Conservation (phyloP, 164 flowering plant species). For the Vitis cinerea region DNA sequence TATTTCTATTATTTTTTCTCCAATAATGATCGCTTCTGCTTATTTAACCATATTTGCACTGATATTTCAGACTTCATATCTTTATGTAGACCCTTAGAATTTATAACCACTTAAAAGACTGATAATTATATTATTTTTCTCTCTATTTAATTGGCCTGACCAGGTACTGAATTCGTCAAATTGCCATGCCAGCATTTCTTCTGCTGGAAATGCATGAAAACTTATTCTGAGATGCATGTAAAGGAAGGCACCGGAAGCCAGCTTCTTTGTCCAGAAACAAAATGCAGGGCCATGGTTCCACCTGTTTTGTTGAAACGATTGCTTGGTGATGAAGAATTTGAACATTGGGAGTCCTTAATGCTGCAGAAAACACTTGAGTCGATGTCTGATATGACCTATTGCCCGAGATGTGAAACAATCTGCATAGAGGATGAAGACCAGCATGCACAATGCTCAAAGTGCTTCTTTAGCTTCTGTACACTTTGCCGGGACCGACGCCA, state of each 20-base stretch:
- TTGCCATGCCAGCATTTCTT: constrained; percentile 87
- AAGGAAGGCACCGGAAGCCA: constrained; percentile 77
- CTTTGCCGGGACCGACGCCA: constrained; percentile 84
- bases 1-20: too few species aligned
- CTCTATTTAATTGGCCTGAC: constrained; percentile 3
- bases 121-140: not conserved
- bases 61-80: too few species aligned
- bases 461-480: constrained; percentile 87
- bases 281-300: constrained; percentile 74
- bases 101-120: too few species aligned
- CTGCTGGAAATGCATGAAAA: constrained; percentile 85
- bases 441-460: constrained; percentile 83
- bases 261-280: constrained; percentile 67
- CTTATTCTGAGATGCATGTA: constrained; percentile 64
- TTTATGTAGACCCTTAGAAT: too few species aligned
- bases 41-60: too few species aligned
- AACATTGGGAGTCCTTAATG: constrained; percentile 83
- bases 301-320: constrained; percentile 68
- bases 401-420: constrained; percentile 91
- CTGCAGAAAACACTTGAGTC: constrained; percentile 80
- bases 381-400: constrained; percentile 81
- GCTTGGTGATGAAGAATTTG: constrained; percentile 72
- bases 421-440: constrained; percentile 88
- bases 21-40: too few species aligned
- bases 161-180: constrained; percentile 73